Evolutionary conservation across 2,329 filamentous ascomycete genomes (phyloP), one percentile per base, ranked within the genome.

Genomic region (Ophiobolus disseminans): DNA sequence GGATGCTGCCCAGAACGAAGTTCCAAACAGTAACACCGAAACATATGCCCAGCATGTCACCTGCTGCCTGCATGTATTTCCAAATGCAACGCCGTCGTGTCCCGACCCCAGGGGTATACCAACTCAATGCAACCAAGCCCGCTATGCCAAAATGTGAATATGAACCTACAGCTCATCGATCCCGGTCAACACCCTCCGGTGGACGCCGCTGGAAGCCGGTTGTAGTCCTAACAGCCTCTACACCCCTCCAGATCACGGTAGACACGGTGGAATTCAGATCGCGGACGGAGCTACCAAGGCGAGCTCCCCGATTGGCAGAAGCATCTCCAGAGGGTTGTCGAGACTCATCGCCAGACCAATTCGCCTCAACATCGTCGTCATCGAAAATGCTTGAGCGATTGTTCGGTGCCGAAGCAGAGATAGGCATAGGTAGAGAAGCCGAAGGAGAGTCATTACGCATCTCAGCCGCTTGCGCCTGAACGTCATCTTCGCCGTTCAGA

Each of bases 381-480:
- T 57, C 35, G 5, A 48, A 26, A 25, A 41, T 42, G 36, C 48
- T 44, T 37, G 53, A 31, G 31, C 49, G 7, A 20, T 52, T 40
- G 16, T 26, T 23, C 9, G 50, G 38, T 14, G 45, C 45, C 3
- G 66, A 59, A 5, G 55, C 43, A 13, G 58, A 53, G 11, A 65
- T 60, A 9, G 74, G 69, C 13, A 83, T 76, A 7, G 78, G 78
- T 23, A 78, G 73, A 20, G 79, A 79, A 4, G 81, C 76, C 20
- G 80, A 80, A 3, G 79, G 76, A 5, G 79, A 76, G 20, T 77
- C 75, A 42, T 79, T 78, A 21, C 72, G 69, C 2, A 73, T 75
- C 45, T 78, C 74, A 2, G 73, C 73, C 25, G 75, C 77, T 59
- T 76, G 73, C 4, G 62, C 65, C 58, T 82, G 78, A 11, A 78